Evolutionary conservation across 139 green algal genomes (phyloP), one percentile per base, ranked within the genome.

Genomic region (Picocystis salinarum): DNA sequence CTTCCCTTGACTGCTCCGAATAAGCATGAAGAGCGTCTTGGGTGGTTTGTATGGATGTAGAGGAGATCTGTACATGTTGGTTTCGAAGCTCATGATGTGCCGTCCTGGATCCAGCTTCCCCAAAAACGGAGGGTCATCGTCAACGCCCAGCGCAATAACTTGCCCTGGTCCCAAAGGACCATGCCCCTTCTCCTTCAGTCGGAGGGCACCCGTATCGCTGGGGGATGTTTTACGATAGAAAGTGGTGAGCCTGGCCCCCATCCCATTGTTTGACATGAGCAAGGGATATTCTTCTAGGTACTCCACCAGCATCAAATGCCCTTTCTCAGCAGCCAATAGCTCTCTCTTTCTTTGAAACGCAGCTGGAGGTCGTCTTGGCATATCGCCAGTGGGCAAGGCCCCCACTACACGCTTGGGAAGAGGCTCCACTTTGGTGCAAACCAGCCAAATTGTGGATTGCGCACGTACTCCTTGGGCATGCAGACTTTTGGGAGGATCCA

Each of bases 281-380:
- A 68, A 42, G 1, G 79, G 79, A 18, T 50, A 45, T 58, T 92
- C 65, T 49, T 91, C 73, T 36, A 77, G 48, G 57, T 91, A 89
- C 64, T 84, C 77, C 28, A 74, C 18, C 18, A 91, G 55, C 6
- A 83, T 6, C 6, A 89, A 34, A 26, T 71, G 69, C 4, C 78
- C 78, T 2, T 74, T 59, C 3, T 22, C 39, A 0, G 68, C 71
- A 2, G 40, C 63, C 9, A 88, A 44, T n/a, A n/a, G n/a, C 7
- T 82, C 56, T 45, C 49, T 57, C 26, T 53, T 55, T 19, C 51
- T 74, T 46, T 56, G 53, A 42, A 74, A 75, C 5, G 64, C 64
- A 13, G 42, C 64, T 0, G 64, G 64, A 6, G 64, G 64, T 31
- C 57, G 46, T 12, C 27, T 18, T 19, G 58, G 58, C 48, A 57